phyloP scores from a whole-genome alignment of 495 filamentous ascomycete species.

The Podospora bellae-mahoneyi region DNA sequence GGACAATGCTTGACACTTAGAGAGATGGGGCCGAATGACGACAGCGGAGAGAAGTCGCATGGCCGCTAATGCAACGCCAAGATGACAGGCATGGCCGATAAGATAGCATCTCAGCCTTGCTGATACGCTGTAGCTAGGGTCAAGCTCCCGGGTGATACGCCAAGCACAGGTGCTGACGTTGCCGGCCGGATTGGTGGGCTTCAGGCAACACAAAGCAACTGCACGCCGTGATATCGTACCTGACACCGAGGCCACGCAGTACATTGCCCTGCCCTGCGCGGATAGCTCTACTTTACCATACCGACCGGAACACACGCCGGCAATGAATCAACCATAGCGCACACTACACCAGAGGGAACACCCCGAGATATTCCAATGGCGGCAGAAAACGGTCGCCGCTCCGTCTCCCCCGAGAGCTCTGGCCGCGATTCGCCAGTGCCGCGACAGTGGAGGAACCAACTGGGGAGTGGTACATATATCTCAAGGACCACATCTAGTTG shows the following conservation, averaged over 20 bases:
- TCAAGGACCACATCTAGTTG: slow-evolving; percentile 22
- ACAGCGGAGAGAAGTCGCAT: slow-evolving; percentile 6
- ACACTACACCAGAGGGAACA: slow-evolving; percentile 19
- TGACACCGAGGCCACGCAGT: not conserved
- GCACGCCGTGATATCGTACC: too few relatives aligned
- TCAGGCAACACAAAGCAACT: not conserved
- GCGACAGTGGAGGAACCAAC: slow-evolving; percentile 56
- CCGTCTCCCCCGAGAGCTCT: slow-evolving; percentile 72
- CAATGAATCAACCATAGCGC: slow-evolving; percentile 27
- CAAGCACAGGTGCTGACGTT: slow-evolving; percentile 14
- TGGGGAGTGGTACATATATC: slow-evolving; percentile 43
- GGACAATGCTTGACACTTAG: not conserved
- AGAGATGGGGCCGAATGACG: slow-evolving; percentile 6
- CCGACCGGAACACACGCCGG: slow-evolving; percentile 15
- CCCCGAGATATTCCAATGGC: slow-evolving; percentile 52
- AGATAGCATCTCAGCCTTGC: slow-evolving; percentile 20
- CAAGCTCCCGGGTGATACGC: slow-evolving; percentile 4
- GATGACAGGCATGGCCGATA: slow-evolving; percentile 11
- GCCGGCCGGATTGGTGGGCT: too few relatives aligned
- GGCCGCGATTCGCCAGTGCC: slow-evolving; percentile 67
- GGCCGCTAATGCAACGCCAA: slow-evolving; percentile 1
- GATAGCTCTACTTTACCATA: not conserved
- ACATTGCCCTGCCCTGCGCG: not conserved
- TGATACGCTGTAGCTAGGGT: slow-evolving; percentile 8
- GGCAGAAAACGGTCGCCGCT: slow-evolving; percentile 67